phyloP scores from a whole-genome alignment of 768 basidiomycete species.

The Pholiota molesta region DNA sequence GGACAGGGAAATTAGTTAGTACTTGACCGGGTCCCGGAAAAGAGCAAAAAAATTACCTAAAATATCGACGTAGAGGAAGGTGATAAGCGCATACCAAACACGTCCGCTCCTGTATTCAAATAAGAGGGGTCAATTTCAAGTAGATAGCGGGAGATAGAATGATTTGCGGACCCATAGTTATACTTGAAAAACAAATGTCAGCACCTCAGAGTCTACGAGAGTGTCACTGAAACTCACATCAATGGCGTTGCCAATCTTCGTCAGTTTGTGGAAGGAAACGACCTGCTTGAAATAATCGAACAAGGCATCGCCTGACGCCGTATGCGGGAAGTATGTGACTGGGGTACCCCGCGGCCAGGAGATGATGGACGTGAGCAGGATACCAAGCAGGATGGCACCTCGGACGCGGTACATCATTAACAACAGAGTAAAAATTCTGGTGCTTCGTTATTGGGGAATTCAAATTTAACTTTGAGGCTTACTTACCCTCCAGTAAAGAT shows the following conservation, averaged over 20 bases:
- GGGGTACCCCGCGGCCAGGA: slow-evolving; percentile 86
- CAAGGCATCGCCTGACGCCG: slow-evolving; percentile 61
- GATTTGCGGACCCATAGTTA: slow-evolving; percentile 39
- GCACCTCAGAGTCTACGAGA: too few relatives aligned
- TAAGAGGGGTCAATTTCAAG: not conserved
- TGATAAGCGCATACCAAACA: slow-evolving; percentile 88
- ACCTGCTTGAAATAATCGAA: slow-evolving; percentile 89
- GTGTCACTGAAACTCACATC: slow-evolving; percentile 49
- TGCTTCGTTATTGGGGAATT: not conserved
- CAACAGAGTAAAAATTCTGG: slow-evolving; percentile 72
- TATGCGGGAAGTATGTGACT: slow-evolving; percentile 85
- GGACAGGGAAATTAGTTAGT: not conserved
- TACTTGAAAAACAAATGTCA: slow-evolving; percentile 37
- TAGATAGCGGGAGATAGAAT: not conserved
- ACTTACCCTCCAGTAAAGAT: slow-evolving; percentile 80
- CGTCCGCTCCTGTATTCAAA: slow-evolving; percentile 54
- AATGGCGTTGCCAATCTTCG: slow-evolving; percentile 65
- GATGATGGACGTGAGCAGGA: slow-evolving; percentile 79
- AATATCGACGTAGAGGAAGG: slow-evolving; percentile 90
- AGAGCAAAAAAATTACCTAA: slow-evolving; percentile 48
- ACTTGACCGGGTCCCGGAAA: slow-evolving; percentile 1
- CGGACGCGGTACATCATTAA: slow-evolving; percentile 86
- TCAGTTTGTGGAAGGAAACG: slow-evolving; percentile 70
- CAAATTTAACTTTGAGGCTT: not conserved
- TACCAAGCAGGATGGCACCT: slow-evolving; percentile 82